Percentiles rank a stretch among this genome's conserved stretches.
Conservation (phyloP, 2,329 filamentous ascomycete species). For the Cadophora gregata region DNA sequence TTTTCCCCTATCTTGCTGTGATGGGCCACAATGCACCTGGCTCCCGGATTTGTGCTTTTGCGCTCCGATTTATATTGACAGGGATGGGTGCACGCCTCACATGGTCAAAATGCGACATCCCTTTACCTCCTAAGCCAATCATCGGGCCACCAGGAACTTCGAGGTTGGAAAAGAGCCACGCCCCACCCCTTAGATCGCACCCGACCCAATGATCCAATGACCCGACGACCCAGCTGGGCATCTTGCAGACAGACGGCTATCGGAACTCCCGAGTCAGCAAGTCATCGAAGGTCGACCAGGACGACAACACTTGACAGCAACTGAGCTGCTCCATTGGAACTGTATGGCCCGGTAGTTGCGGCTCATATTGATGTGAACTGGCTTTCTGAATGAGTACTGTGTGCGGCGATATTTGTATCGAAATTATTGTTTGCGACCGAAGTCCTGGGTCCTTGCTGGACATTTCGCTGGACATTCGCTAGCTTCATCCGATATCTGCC, state of each 20-base stretch:
- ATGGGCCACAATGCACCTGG: neutral
- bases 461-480: neutral
- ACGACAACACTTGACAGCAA: neutral
- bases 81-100: neutral
- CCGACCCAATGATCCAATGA: too few relatives aligned
- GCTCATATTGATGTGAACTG: neutral
- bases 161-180: neutral
- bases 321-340: neutral
- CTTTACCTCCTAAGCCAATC: neutral
- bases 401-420: neutral
- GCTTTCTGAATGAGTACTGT: neutral
- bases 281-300: neutral
- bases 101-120: neutral
- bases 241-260: neutral
- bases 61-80: neutral
- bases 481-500: conserved; percentile 6
- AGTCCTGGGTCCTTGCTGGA: neutral
- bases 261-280: conserved; percentile 16
- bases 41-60: neutral
- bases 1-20: neutral
- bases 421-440: neutral
- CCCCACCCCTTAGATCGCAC: neutral
- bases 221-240: neutral
- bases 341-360: neutral
- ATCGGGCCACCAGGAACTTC: neutral